Conservation (phyloP, 495 filamentous ascomycete species). For the Pseudoneurospora amorphoporcata region DNA sequence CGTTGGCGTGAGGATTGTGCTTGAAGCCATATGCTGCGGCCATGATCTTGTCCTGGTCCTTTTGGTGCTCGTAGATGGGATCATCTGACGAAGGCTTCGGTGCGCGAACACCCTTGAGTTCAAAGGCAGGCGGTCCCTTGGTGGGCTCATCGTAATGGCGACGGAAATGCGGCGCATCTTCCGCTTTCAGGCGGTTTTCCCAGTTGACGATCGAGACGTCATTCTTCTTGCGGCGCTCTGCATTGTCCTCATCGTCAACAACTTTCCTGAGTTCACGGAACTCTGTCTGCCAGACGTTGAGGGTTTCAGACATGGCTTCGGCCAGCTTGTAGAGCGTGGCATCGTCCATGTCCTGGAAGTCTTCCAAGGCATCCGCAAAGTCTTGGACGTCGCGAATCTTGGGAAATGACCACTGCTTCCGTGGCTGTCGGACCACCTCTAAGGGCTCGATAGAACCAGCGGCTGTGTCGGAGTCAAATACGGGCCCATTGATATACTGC, state of each 20-base stretch:
- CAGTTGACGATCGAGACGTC: constrained; percentile 27
- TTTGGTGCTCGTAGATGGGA: constrained; percentile 20
- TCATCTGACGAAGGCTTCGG: constrained; percentile 24
- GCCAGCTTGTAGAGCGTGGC: constrained; percentile 46
- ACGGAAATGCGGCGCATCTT: constrained; percentile 18
- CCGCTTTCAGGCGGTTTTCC: constrained; percentile 21
- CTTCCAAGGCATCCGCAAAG: constrained; percentile 23
- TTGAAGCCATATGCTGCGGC: constrained; percentile 37
- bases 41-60: constrained; percentile 34
- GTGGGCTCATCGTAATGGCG: constrained; percentile 21
- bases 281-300: constrained; percentile 55
- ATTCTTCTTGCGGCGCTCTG: constrained; percentile 30
- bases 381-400: constrained; percentile 29
- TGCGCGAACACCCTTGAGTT: constrained; percentile 31
- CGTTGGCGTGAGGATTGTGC: constrained; percentile 28
- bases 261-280: constrained; percentile 50
- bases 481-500: not conserved
- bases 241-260: constrained; percentile 39
- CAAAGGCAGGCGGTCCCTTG: constrained; percentile 25
- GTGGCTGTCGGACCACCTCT: constrained; percentile 15
- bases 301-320: constrained; percentile 39
- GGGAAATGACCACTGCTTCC: constrained; percentile 19
- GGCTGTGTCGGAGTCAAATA: constrained; percentile 8
- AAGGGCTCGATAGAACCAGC: constrained; percentile 8
- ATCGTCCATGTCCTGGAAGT: constrained; percentile 23